Evolutionary conservation across 306 rosid genomes (phyloP), one percentile per base, ranked within the genome.

Genomic region (Vigna nakashimae): DNA sequence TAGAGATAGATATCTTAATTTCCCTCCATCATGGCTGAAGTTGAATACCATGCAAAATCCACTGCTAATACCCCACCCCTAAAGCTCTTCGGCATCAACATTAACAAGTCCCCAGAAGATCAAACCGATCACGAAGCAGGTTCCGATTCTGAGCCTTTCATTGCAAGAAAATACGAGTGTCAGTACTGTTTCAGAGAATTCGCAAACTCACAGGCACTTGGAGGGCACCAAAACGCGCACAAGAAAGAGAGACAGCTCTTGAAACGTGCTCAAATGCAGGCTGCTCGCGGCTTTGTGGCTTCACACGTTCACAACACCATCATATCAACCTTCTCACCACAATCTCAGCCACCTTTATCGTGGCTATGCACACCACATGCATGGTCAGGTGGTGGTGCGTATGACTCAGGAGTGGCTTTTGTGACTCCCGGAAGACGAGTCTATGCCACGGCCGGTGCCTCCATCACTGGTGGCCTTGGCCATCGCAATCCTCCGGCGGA

Each of bases 221-320:
- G 92, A 4, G 92, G 92, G 6, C 92, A 88, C 53, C 92, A 88
- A 60, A 86, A 86, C 57, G 90, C 88, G 0, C 90, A 87, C 68
- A 87, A 84, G 80, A 87, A 87, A 78, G 88, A 88, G 34, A 84
- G 92, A 24, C 88, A 80, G 49, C 81, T 86, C 12, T 46, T 86
- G 16, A 88, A 86, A 49, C 86, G 87, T 43, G 82, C 88, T 63
- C 91, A 88, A 49, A 79, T 83, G 74, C 88, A 81, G 55, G 88
- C 78, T 50, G 88, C 84, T 53, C 87, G 79, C 17, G 75, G 81
- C 15, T 80, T 79, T 24, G 65, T 73, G 1, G 58, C 86, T 51
- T 65, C 87, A 9, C 80, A 78, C 42, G 22, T 83, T 2, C 88
- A 75, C 13, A 80, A 68, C 62, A 62, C 81, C 17, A 63, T 81